phyloP scores from a whole-genome alignment of 2,329 filamentous ascomycete genomes.

The Zymoseptoria tritici region DNA sequence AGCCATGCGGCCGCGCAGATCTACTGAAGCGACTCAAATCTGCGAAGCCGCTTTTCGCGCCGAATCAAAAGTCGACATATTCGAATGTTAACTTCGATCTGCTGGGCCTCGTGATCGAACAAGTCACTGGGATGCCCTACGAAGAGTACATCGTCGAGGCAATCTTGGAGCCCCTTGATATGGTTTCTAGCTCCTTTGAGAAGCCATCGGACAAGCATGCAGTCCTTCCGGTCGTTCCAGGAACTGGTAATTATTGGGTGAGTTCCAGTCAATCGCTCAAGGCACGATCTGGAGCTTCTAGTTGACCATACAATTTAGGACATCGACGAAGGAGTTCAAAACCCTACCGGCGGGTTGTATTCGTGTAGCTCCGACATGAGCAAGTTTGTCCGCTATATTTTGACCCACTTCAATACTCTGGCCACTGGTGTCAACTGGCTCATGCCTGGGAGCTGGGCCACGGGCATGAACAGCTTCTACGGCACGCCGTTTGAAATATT shows the following conservation, averaged over 20 bases:
- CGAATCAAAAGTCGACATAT: slow-evolving; percentile 38
- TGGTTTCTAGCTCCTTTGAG: slow-evolving; percentile 29
- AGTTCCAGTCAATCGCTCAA: background rate
- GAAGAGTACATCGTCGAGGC: slow-evolving; percentile 32
- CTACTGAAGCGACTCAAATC: slow-evolving; percentile 28
- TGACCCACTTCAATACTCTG: slow-evolving; percentile 36
- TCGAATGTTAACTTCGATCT: slow-evolving; percentile 37
- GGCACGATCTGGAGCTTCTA: too few species aligned
- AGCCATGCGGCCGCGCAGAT: slow-evolving; percentile 29
- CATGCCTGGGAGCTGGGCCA: slow-evolving; percentile 32
- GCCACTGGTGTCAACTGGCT: slow-evolving; percentile 39
- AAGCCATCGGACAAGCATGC: slow-evolving; percentile 31
- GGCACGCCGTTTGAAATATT: slow-evolving; percentile 45
- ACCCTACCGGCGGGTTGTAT: slow-evolving; percentile 41
- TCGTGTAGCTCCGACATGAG: slow-evolving; percentile 35
- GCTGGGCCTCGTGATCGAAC: slow-evolving; percentile 35
- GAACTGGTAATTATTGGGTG: slow-evolving; percentile 1
- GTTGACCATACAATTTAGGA: slow-evolving; percentile 18
- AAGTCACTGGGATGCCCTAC: slow-evolving; percentile 32
- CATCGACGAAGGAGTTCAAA: slow-evolving; percentile 35
- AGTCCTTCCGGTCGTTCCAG: slow-evolving; percentile 29
- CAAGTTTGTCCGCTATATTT: slow-evolving; percentile 37
- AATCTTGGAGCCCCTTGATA: slow-evolving; percentile 35
- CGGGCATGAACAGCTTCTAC: slow-evolving; percentile 35
- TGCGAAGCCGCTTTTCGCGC: slow-evolving; percentile 33